Base-by-base conservation (phyloP, 164 flowering plant genomes). In the Taxillus chinensis region DNA sequence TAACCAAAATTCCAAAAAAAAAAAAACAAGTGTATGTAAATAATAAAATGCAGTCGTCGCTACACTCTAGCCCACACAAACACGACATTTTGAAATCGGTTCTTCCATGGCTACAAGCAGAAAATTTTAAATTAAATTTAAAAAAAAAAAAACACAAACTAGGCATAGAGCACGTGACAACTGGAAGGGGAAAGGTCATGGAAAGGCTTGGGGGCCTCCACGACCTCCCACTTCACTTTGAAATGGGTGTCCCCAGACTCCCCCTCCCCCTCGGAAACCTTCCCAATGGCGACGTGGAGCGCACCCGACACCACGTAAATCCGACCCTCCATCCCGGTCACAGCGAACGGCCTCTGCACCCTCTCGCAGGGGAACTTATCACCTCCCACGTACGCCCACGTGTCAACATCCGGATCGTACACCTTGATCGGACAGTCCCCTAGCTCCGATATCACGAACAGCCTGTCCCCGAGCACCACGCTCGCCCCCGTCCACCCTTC, bases 401-500 rank as follows among this genome's bases (percentile, higher is more conserved):
- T 67, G 73, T 83, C 87, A 0, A 8, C 10, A 8, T 71, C 79
- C 0, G 74, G 54, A 5, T 49, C 58, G 65, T 80, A 83, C 7
- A 73, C 75, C 67, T 83, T 83, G 52, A 77, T 41, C 63, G 67
- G 68, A 51, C 71, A 70, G 59, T 74, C 74, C 8, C 80, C 78
- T 65, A 72, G 74, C 77, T 83, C 87, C 39, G 80, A 66, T 42
- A 83, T 68, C 67, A 79, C 79, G 56, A 83, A 79, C 62, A 83
- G 69, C 60, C 63, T 62, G 3, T 58, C 82, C 0, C 41, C 71
- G 57, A 76, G 8, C 7, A 76, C 80, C 10, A 76, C 73, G 52
- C 78, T 73, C 0, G 69, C 45, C 5, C 87, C 87, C 27, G 87
- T 77, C 85, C 87, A 83, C 3, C 87, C 87, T 43, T 79, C 87